Evolutionary conservation across 768 basidiomycete genomes (phyloP).

Genomic region (Lactarius akahatsu): DNA sequence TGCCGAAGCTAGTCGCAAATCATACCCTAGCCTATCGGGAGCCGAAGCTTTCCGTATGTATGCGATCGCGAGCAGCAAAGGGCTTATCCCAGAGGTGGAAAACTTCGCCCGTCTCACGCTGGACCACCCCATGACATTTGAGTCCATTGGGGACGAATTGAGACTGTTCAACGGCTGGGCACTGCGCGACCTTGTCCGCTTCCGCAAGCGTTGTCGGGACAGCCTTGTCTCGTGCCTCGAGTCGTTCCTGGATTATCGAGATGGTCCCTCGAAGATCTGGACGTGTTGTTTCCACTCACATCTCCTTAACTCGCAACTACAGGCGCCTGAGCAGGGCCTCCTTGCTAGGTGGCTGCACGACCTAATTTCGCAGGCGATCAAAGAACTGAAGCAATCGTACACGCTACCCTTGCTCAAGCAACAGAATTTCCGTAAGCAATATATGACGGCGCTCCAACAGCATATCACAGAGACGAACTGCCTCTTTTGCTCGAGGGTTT

Average conservation of each 20-base stretch:
- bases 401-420: slow-evolving; percentile 9
- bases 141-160: slow-evolving; percentile 10
- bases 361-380: slow-evolving; percentile 4
- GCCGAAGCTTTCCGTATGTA: slow-evolving; percentile 22
- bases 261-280: slow-evolving; percentile 12
- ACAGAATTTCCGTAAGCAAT: slow-evolving; percentile 9
- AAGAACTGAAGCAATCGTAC: slow-evolving; percentile 7
- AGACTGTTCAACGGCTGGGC: slow-evolving; percentile 8
- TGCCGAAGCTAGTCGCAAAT: not conserved
- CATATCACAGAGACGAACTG: slow-evolving; percentile 3
- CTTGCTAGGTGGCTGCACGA: slow-evolving; percentile 9
- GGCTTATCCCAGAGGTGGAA: slow-evolving; percentile 4
- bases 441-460: slow-evolving; percentile 3
- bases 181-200: slow-evolving; percentile 9
- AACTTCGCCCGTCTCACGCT: slow-evolving; percentile 3
- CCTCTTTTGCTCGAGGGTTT: not conserved
- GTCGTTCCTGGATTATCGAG: not conserved
- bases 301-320: not conserved
- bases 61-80: slow-evolving; percentile 21
- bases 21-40: slow-evolving; percentile 4
- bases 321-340: not conserved
- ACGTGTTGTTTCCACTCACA: not conserved
- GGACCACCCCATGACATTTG: slow-evolving; percentile 13
- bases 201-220: slow-evolving; percentile 14
- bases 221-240: slow-evolving; percentile 10